Percentiles rank a stretch among this genome's conserved stretches.
Evolutionary conservation across 139 green algal species (phyloP).

Genomic region (Asterochloris sp.): DNA sequence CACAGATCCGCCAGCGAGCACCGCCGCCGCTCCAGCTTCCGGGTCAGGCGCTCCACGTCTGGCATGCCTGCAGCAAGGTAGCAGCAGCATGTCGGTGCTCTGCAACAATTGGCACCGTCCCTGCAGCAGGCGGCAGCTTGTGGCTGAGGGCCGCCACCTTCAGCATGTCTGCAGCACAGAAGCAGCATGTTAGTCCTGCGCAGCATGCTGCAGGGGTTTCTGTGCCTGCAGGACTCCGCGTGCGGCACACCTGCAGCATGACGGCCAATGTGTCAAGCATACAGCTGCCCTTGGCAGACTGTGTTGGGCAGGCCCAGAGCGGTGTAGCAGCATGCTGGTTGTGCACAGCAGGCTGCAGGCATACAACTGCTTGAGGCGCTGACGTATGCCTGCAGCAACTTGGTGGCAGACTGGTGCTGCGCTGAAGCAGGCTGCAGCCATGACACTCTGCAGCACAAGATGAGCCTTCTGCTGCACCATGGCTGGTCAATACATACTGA

Average conservation of each 20-base stretch:
- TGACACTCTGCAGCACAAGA: neutral
- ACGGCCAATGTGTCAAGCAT: neutral
- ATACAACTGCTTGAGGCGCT: too few relatives aligned
- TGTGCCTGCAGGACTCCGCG: neutral
- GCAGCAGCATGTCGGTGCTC: too few relatives aligned
- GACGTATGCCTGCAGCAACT: too few relatives aligned
- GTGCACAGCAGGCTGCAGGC: too few relatives aligned
- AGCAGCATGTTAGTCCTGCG: too few relatives aligned
- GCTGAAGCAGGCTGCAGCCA: too few relatives aligned
- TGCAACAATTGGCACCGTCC: too few relatives aligned
- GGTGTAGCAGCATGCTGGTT: too few relatives aligned
- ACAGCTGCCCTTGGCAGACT: too few relatives aligned
- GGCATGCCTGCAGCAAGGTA: constrained; percentile 64
- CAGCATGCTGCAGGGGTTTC: neutral
- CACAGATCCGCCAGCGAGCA: constrained; percentile 83
- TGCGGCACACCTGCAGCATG: neutral
- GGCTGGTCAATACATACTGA: neutral
- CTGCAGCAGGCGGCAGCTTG: constrained; percentile 68
- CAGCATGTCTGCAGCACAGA: constrained; percentile 64
- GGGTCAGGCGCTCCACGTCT: constrained; percentile 85
- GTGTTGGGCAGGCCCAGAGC: too few relatives aligned
- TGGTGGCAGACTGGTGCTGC: too few relatives aligned
- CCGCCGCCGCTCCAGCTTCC: constrained; percentile 76
- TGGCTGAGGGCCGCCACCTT: constrained; percentile 85
- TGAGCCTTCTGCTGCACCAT: neutral